Percentiles rank a stretch among this genome's conserved stretches.
Conservation (phyloP, 2,329 filamentous ascomycete species). For the Fusarium avenaceum region DNA sequence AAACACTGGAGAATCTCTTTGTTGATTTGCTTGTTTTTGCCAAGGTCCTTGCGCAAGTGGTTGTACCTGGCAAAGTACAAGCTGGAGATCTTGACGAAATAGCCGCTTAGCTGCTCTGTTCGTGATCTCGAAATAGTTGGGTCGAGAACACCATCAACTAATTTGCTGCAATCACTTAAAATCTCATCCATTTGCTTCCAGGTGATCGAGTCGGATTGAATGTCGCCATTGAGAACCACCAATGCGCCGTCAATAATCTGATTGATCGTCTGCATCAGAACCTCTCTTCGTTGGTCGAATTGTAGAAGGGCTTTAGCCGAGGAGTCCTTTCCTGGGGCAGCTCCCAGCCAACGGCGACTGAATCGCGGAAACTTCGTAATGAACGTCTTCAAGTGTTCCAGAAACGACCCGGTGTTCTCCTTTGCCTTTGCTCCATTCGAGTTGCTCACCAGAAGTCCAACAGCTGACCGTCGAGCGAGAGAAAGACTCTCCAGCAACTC, state of each 20-base stretch:
- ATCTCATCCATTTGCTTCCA: slow-evolving; percentile 71
- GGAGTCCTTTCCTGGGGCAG: slow-evolving; percentile 64
- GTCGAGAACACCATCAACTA: slow-evolving; percentile 67
- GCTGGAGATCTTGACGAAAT: slow-evolving; percentile 77
- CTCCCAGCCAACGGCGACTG: slow-evolving; percentile 72
- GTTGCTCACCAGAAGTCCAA: slow-evolving; percentile 60
- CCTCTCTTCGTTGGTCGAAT: slow-evolving; percentile 71
- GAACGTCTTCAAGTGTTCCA: slow-evolving; percentile 65
- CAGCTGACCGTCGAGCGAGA: slow-evolving; percentile 66
- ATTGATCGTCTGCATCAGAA: slow-evolving; percentile 65
- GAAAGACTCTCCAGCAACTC: slow-evolving; percentile 71
- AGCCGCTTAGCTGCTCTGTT: slow-evolving; percentile 57
- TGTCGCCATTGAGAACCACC: slow-evolving; percentile 66
- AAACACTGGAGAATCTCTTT: slow-evolving; percentile 68
- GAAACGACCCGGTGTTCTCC: slow-evolving; percentile 42
- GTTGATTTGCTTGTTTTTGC: slow-evolving; percentile 54
- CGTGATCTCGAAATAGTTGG: slow-evolving; percentile 49
- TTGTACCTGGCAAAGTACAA: slow-evolving; percentile 76
- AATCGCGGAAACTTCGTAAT: slow-evolving; percentile 72
- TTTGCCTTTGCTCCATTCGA: slow-evolving; percentile 35
- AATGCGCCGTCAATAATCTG: slow-evolving; percentile 72
- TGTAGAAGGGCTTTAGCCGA: slow-evolving; percentile 70
- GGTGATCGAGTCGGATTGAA: slow-evolving; percentile 61
- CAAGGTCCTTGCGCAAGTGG: slow-evolving; percentile 61
- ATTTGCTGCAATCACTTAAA: slow-evolving; percentile 67